Percentiles rank a stretch among this genome's conserved stretches.
phyloP scores from a whole-genome alignment of 129 eudicot genomes.

The Arctium minus region DNA sequence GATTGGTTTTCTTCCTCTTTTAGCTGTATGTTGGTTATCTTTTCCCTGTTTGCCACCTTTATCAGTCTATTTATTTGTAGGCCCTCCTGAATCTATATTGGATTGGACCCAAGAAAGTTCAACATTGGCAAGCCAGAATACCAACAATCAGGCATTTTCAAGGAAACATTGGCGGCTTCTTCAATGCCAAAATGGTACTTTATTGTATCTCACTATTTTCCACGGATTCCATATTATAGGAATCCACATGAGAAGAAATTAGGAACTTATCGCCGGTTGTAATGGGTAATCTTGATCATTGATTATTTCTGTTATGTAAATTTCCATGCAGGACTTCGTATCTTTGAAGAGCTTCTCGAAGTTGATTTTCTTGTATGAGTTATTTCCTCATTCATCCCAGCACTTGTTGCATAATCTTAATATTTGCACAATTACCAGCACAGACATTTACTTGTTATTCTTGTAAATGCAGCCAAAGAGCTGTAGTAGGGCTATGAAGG shows the following conservation, averaged over 20 bases:
- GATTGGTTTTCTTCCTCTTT: neutral
- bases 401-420: neutral
- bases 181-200: slow-evolving; percentile 96
- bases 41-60: neutral
- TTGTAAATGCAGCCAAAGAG: slow-evolving; percentile 77
- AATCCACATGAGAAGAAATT: neutral
- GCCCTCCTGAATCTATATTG: slow-evolving; percentile 91
- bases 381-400: neutral
- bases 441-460: neutral
- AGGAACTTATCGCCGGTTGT: neutral
- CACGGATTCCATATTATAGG: neutral
- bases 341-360: slow-evolving; percentile 97
- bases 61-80: slow-evolving; percentile 31
- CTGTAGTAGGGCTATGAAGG: slow-evolving; percentile 99
- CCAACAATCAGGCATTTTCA: slow-evolving; percentile 83
- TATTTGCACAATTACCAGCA: neutral
- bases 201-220: neutral
- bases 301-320: slow-evolving; percentile 6
- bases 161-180: slow-evolving; percentile 99
- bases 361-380: slow-evolving; percentile 88
- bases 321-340: slow-evolving; percentile 80
- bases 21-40: slow-evolving; percentile 1
- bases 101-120: slow-evolving; percentile 98
- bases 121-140: slow-evolving; percentile 70
- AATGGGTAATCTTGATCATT: slow-evolving; percentile 2